Evolutionary conservation across 2,329 filamentous ascomycete species (phyloP).

Genomic region (Exophiala mesophila): DNA sequence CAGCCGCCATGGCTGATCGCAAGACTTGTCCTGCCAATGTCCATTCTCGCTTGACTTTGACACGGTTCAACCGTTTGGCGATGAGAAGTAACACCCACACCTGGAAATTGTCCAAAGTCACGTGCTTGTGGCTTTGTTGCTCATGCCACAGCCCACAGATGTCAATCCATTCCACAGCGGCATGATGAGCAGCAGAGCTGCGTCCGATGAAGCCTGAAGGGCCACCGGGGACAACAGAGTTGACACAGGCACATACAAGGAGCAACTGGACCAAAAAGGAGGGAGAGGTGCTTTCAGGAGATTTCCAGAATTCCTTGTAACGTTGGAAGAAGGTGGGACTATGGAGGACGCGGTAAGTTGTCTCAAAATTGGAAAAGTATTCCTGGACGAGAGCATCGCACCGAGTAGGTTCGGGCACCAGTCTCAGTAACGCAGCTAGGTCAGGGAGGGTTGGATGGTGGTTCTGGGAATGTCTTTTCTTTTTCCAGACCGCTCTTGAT

Average conservation of each 20-base stretch:
- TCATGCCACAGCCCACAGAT: conserved; percentile 23
- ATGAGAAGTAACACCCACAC: conserved; percentile 45
- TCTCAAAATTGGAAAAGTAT: conserved; percentile 51
- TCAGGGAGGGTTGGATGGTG: conserved; percentile 10
- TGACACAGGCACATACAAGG: conserved; percentile 19
- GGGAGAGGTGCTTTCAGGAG: conserved; percentile 15
- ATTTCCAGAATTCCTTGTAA: conserved; percentile 51
- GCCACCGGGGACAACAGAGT: conserved; percentile 14
- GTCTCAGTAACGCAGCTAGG: conserved; percentile 16
- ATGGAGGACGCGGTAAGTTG: conserved; percentile 54
- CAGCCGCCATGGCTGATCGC: conserved; percentile 45
- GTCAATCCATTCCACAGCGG: conserved; percentile 24
- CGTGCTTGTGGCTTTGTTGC: conserved; percentile 47
- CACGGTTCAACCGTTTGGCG: conserved; percentile 43
- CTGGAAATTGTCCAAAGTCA: conserved; percentile 46
- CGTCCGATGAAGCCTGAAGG: conserved; percentile 17
- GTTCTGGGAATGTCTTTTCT: conserved; percentile 10
- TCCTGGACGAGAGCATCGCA: conserved; percentile 22
- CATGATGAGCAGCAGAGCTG: conserved; percentile 17
- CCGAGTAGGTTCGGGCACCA: conserved; percentile 22
- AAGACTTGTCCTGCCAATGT: conserved; percentile 44
- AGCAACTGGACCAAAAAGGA: conserved; percentile 24
- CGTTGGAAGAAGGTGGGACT: conserved; percentile 53
- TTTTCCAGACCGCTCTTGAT: conserved; percentile 19
- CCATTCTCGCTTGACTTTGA: conserved; percentile 50